phyloP scores from a whole-genome alignment of 1,139 yeast species.

The Sugiyamaella pinicola region DNA sequence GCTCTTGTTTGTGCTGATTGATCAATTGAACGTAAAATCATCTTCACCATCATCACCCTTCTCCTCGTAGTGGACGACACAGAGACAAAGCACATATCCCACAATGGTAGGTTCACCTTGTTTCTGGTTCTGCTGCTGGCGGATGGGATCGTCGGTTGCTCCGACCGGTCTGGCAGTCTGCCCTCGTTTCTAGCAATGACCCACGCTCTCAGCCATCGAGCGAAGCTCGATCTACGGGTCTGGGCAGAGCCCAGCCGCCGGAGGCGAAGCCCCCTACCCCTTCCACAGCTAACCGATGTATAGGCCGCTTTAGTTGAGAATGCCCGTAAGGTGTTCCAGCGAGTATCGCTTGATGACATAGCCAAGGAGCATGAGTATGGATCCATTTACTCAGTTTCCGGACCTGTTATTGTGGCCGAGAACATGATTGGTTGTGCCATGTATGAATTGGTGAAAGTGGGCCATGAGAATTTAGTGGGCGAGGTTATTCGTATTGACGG shows the following conservation, averaged over 20 bases:
- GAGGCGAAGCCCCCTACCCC: neutral
- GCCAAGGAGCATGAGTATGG: slow-evolving; percentile 79
- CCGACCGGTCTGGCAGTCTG: no score
- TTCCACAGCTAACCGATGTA: slow-evolving; percentile 1
- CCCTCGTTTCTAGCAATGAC: neutral
- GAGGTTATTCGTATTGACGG: slow-evolving; percentile 96
- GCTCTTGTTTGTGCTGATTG: neutral
- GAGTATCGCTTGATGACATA: slow-evolving; percentile 76
- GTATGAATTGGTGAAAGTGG: slow-evolving; percentile 96
- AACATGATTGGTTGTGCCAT: slow-evolving; percentile 99
- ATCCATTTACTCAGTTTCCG: slow-evolving; percentile 85
- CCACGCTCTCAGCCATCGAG: neutral
- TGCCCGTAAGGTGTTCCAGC: slow-evolving; percentile 92
- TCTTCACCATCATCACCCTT: neutral
- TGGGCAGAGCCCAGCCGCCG: neutral
- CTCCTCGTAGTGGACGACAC: neutral
- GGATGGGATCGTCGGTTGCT: neutral
- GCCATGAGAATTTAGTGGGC: slow-evolving; percentile 95
- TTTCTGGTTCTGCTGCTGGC: neutral
- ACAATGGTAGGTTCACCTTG: neutral
- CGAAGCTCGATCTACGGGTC: neutral
- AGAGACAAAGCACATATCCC: slow-evolving; percentile 2
- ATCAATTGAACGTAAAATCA: neutral
- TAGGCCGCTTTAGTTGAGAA: slow-evolving; percentile 96
- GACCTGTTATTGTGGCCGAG: slow-evolving; percentile 97